Conservation (phyloP, 2,329 filamentous ascomycete genomes). For the Gremmenia infestans region DNA sequence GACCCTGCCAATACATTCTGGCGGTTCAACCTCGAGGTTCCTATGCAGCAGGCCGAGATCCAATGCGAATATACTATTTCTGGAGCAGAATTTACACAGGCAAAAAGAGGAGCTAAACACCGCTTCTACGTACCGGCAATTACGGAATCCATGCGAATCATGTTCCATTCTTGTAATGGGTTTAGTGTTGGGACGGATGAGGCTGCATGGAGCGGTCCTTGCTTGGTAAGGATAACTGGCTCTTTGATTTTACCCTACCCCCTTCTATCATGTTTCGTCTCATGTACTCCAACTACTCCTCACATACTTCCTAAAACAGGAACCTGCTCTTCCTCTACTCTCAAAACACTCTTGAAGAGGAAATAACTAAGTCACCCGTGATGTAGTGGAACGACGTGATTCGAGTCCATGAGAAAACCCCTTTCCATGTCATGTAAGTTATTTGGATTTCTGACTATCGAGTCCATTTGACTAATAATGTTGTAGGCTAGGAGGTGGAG, state of each 20-base stretch:
- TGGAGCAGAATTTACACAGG: conserved; percentile 55
- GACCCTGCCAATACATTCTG: conserved; percentile 76
- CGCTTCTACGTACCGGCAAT: conserved; percentile 80
- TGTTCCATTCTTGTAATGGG: conserved; percentile 98
- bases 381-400: conserved; percentile 79
- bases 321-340: no score
- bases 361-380: no score
- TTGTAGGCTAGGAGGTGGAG: conserved; percentile 77
- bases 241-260: no score
- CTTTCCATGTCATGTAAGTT: conserved; percentile 81
- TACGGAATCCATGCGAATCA: conserved; percentile 89
- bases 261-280: no score
- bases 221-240: conserved; percentile 40
- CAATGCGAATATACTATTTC: conserved; percentile 75
- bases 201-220: conserved; percentile 81
- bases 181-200: conserved; percentile 87
- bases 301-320: no score
- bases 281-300: no score
- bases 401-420: conserved; percentile 70
- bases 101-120: conserved; percentile 54
- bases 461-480: conserved; percentile 3
- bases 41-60: conserved; percentile 64
- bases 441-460: no score
- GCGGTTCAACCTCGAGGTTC: conserved; percentile 79
- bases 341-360: no score